These are phyloP conservation scores for Mallotus japonicus DNA, from an alignment of 441 rosid species.

Conservation along the genomic window DNA sequence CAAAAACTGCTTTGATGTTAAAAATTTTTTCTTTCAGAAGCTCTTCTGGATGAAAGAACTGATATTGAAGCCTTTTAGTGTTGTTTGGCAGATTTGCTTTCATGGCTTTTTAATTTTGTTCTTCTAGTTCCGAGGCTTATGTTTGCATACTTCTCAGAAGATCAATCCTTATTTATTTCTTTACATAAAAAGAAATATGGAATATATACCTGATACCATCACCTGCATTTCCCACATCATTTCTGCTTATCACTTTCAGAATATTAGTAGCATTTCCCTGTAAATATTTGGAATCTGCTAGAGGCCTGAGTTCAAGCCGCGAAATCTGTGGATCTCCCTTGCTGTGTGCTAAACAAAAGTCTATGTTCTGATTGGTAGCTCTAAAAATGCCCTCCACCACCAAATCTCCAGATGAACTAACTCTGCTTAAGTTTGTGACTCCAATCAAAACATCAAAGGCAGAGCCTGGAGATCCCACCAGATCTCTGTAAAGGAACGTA, in stretches of 20 bases:
- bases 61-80: background rate
- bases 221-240: constrained; percentile 39
- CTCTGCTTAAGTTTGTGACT: constrained; percentile 34
- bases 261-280: constrained; percentile 30
- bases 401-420: constrained; percentile 31
- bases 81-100: too few relatives aligned
- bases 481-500: constrained; percentile 33
- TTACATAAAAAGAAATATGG: background rate
- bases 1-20: background rate
- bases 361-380: constrained; percentile 32
- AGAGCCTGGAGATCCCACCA: constrained; percentile 15
- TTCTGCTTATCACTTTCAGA: constrained; percentile 47
- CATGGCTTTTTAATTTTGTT: background rate
- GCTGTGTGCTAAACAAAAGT: constrained; percentile 47
- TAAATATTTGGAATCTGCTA: constrained; percentile 38
- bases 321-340: constrained; percentile 53
- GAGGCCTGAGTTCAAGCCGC: constrained; percentile 50
- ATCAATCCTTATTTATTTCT: background rate
- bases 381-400: constrained; percentile 50
- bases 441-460: constrained; percentile 40
- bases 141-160: background rate
- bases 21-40: background rate
- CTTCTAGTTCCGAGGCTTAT: background rate
- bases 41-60: background rate
- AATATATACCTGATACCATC: constrained; percentile 40